phyloP scores from a whole-genome alignment of 1,139 yeast genomes.

The Debaryomycetaceae sp. region DNA sequence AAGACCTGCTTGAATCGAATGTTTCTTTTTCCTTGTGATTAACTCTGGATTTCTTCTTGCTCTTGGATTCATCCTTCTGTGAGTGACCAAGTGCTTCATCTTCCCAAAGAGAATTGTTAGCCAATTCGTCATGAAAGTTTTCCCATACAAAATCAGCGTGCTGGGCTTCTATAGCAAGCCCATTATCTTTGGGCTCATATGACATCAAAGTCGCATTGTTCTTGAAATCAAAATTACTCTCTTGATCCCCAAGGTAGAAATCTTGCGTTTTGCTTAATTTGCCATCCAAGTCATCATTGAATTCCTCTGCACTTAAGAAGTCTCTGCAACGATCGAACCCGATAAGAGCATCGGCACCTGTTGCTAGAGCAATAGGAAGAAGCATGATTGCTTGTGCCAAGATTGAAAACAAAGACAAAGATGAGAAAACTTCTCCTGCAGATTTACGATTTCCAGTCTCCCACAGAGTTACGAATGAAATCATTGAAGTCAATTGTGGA shows the following conservation, averaged over 20 bases:
- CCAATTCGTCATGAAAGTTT: slow-evolving; percentile 26
- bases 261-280: slow-evolving; percentile 14
- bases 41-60: slow-evolving; percentile 6
- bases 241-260: slow-evolving; percentile 17
- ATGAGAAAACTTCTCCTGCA: slow-evolving; percentile 47
- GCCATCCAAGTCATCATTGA: slow-evolving; percentile 19
- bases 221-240: slow-evolving; percentile 14
- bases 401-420: slow-evolving; percentile 49
- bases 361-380: slow-evolving; percentile 52
- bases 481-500: slow-evolving; percentile 39
- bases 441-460: slow-evolving; percentile 30
- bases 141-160: slow-evolving; percentile 39
- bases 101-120: slow-evolving; percentile 8
- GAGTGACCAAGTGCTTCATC: slow-evolving; percentile 5
- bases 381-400: slow-evolving; percentile 51
- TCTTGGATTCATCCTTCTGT: slow-evolving; percentile 13
- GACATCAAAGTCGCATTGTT: neutral
- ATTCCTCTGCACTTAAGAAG: slow-evolving; percentile 40
- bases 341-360: slow-evolving; percentile 52
- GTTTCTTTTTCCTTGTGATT: slow-evolving; percentile 7
- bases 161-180: slow-evolving; percentile 21
- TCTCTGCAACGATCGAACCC: slow-evolving; percentile 48
- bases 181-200: slow-evolving; percentile 1
- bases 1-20: slow-evolving; percentile 6
- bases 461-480: slow-evolving; percentile 45